Evolutionary conservation across 805 yeast species (phyloP).

Genomic region (Hanseniaspora pseudoguilliermondii): DNA sequence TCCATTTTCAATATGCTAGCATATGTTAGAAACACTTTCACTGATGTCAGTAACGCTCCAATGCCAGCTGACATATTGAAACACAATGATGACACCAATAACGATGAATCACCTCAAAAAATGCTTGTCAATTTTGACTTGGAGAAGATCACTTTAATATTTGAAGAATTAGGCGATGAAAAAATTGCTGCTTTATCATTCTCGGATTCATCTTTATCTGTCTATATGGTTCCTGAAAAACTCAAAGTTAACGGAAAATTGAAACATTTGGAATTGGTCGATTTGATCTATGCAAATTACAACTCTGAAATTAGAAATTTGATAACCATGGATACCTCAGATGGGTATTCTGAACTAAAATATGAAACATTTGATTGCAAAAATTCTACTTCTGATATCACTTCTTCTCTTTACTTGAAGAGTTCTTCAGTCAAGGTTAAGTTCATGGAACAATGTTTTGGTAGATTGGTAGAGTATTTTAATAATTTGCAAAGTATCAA

Average conservation of each 20-base stretch:
- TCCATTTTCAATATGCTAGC: constrained; percentile 68
- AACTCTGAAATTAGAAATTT: constrained; percentile 51
- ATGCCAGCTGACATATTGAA: constrained; percentile 59
- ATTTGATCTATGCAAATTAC: constrained; percentile 57
- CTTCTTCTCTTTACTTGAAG: constrained; percentile 44
- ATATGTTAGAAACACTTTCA: constrained; percentile 73
- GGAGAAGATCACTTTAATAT: constrained; percentile 57
- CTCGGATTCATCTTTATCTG: constrained; percentile 56
- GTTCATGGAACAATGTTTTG: constrained; percentile 70
- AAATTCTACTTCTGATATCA: constrained; percentile 26
- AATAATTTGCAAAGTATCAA: constrained; percentile 76
- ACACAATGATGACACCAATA: constrained; percentile 44
- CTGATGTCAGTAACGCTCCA: constrained; percentile 62
- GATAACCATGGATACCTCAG: constrained; percentile 67
- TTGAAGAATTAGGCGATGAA: constrained; percentile 57
- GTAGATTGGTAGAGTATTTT: constrained; percentile 51
- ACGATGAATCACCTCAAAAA: constrained; percentile 55
- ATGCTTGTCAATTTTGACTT: constrained; percentile 56
- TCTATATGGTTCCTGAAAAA: constrained; percentile 60
- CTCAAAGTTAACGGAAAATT: constrained; percentile 58
- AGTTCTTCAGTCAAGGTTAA: constrained; percentile 67
- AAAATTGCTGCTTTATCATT: constrained; percentile 68
- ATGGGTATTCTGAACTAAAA: constrained; percentile 58
- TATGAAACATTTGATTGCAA: constrained; percentile 69
- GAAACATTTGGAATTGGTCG: constrained; percentile 68